phyloP scores from a whole-genome alignment of 2,329 filamentous ascomycete genomes.

The Thelonectria olida region DNA sequence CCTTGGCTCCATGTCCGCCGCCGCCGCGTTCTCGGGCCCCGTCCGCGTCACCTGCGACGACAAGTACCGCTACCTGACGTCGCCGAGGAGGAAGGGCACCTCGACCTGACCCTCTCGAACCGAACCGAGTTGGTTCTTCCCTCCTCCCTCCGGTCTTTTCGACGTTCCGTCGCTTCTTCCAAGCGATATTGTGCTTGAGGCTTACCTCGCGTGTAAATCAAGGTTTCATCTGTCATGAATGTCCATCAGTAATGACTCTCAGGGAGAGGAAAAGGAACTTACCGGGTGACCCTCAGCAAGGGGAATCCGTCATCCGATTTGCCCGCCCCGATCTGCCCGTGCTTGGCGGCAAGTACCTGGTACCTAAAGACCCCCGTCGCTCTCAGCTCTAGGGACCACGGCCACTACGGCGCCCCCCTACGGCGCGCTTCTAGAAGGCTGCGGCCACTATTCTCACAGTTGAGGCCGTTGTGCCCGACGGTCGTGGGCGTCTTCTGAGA shows the following conservation, averaged over 20 bases:
- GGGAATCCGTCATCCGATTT: slow-evolving; percentile 8
- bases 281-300: neutral
- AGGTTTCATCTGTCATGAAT: neutral
- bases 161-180: too few species aligned
- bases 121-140: neutral
- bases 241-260: neutral
- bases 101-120: neutral
- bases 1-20: neutral
- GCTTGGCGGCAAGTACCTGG: slow-evolving; percentile 11
- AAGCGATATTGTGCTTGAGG: too few species aligned
- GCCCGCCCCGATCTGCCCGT: slow-evolving; percentile 18
- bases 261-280: neutral
- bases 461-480: slow-evolving; percentile 4
- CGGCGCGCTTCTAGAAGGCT: neutral
- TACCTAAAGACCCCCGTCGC: neutral
- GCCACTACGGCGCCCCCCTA: slow-evolving; percentile 13
- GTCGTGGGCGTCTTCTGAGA: slow-evolving; percentile 1
- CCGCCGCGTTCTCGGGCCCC: slow-evolving; percentile 8
- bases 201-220: too few species aligned
- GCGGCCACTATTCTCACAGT: slow-evolving; percentile 15
- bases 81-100: neutral
- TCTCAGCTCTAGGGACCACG: neutral
- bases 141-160: neutral
- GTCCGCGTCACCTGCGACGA: slow-evolving; percentile 9
- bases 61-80: neutral